These are phyloP conservation scores for Cyberlindnera euphorbiiphila DNA, from an alignment of 805 yeast genomes.

Conservation along the genomic window DNA sequence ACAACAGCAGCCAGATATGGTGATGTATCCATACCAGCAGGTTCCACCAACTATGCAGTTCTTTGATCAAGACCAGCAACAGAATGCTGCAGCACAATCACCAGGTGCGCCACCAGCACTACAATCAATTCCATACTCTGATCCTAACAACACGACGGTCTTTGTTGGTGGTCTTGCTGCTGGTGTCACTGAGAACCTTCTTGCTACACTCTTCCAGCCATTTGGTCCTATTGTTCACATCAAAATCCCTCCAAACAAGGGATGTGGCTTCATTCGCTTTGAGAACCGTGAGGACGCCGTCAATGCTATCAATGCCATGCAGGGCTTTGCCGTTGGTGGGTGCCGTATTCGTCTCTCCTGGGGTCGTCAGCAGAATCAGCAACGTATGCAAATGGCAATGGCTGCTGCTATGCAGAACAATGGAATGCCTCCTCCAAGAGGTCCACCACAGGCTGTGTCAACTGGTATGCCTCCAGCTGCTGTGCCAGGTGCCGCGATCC, in stretches of 20 bases:
- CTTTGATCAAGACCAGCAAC: slow-evolving; percentile 9
- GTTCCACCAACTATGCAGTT: slow-evolving; percentile 18
- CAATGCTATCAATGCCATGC: slow-evolving; percentile 73
- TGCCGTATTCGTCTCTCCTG: slow-evolving; percentile 68
- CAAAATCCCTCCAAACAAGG: slow-evolving; percentile 74
- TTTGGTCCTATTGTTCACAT: slow-evolving; percentile 69
- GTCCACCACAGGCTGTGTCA: slow-evolving; percentile 5
- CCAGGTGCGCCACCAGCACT: too few species aligned
- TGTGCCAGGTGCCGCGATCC: slow-evolving; percentile 3
- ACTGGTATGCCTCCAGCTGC: slow-evolving; percentile 3
- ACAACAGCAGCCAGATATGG: slow-evolving; percentile 22
- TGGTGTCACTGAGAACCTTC: slow-evolving; percentile 57
- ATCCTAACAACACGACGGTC: slow-evolving; percentile 69
- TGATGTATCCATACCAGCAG: slow-evolving; percentile 25
- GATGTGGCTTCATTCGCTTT: slow-evolving; percentile 75
- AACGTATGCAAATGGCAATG: slow-evolving; percentile 21
- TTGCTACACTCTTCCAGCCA: slow-evolving; percentile 61
- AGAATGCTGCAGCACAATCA: neutral
- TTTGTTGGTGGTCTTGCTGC: slow-evolving; percentile 75
- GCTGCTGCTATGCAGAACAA: slow-evolving; percentile 15
- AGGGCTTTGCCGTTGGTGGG: slow-evolving; percentile 75
- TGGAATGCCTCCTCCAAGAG: slow-evolving; percentile 6
- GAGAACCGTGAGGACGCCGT: slow-evolving; percentile 69
- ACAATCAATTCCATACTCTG: slow-evolving; percentile 34
- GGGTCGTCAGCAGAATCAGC: slow-evolving; percentile 49